Evolutionary conservation across 2,329 filamentous ascomycete species (phyloP).

Genomic region (Bipolaris cookei): DNA sequence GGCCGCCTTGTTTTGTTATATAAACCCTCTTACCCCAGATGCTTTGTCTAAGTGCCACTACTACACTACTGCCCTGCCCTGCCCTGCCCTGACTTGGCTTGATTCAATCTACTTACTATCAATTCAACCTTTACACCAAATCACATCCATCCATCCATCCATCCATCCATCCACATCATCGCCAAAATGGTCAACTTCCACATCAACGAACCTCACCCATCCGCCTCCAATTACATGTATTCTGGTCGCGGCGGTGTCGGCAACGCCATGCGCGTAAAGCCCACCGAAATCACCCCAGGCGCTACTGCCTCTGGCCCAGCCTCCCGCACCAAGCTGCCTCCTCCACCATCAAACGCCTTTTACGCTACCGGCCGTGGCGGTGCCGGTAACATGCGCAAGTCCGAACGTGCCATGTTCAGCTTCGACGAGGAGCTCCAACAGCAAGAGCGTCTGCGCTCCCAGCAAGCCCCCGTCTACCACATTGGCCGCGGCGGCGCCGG

Average conservation of each 20-base stretch:
- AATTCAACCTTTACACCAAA: neutral
- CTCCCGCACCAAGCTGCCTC: conserved; percentile 57
- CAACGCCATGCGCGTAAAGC: conserved; percentile 62
- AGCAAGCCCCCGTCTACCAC: conserved; percentile 67
- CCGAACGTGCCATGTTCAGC: conserved; percentile 66
- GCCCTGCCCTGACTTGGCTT: conserved; percentile 16
- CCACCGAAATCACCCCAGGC: conserved; percentile 60
- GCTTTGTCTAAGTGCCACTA: neutral
- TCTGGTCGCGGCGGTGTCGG: conserved; percentile 65
- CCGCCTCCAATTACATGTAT: conserved; percentile 59
- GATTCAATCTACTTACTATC: conserved; percentile 14
- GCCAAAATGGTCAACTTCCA: conserved; percentile 55
- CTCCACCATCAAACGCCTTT: conserved; percentile 55
- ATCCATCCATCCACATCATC: conserved; percentile 16
- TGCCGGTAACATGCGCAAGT: conserved; percentile 66
- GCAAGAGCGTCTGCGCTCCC: conserved; percentile 60
- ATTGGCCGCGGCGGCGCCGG: conserved; percentile 67
- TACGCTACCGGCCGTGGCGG: conserved; percentile 72
- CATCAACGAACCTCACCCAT: conserved; percentile 68
- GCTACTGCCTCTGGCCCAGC: conserved; percentile 55
- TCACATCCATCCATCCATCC: conserved; percentile 3
- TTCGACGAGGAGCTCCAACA: conserved; percentile 72
- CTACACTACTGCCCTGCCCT: too few relatives aligned
- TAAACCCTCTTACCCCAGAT: conserved; percentile 23
- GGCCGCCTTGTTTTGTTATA: conserved; percentile 22